A percentile compares a stretch with the other conserved stretches of the same genome.
These are phyloP conservation scores for Ensete glaucum DNA, from an alignment of 176 grass and related monocot species.

Conservation along the genomic window DNA sequence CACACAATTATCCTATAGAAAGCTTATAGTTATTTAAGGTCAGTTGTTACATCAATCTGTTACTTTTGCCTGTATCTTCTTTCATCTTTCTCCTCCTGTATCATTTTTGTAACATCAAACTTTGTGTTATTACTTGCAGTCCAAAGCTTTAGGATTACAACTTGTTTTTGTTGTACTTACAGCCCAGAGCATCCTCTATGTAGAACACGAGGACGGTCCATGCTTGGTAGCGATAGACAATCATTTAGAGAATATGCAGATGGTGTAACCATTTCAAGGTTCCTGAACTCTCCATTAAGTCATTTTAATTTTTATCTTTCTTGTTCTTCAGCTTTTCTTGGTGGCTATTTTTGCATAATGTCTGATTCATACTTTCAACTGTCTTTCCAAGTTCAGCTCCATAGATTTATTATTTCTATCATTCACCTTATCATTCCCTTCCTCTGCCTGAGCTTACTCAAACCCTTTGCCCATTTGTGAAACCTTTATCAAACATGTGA, in stretches of 20 bases:
- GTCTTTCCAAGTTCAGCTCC: background rate
- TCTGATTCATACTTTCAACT: conserved; percentile 1
- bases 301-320: conserved; percentile 26
- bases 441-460: too few relatives aligned
- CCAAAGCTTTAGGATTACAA: background rate
- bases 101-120: background rate
- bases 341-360: background rate
- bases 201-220: conserved; percentile 61
- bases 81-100: background rate
- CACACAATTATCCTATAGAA: too few relatives aligned
- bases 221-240: conserved; percentile 64
- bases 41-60: background rate
- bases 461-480: too few relatives aligned
- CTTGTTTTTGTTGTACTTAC: background rate
- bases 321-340: conserved; percentile 8
- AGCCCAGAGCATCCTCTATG: conserved; percentile 83
- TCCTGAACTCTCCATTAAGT: conserved; percentile 27
- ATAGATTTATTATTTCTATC: background rate
- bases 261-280: conserved; percentile 82
- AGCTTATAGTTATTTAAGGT: background rate
- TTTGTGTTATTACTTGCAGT: background rate
- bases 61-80: background rate
- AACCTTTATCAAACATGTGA: too few relatives aligned
- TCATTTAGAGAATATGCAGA: conserved; percentile 39
- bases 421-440: too few relatives aligned